A percentile compares a stretch with the other conserved stretches of the same genome.
Conservation (phyloP, 2,329 filamentous ascomycete species). For the Fusarium setosum region DNA sequence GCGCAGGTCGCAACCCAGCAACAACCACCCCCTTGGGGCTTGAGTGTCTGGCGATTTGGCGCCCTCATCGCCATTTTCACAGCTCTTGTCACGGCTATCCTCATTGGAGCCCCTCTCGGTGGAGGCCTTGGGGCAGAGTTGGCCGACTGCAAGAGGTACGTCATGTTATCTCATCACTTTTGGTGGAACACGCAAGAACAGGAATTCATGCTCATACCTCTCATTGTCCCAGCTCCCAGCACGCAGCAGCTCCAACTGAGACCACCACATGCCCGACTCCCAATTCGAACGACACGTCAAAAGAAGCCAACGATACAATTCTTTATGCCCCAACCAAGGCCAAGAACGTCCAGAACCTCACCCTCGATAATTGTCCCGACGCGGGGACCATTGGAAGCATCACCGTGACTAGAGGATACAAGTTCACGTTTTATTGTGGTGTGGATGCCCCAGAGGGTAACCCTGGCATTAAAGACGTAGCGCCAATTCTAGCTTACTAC, state of each 20-base stretch:
- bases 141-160: too few relatives aligned
- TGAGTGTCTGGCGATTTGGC: too few relatives aligned
- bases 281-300: neutral
- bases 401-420: neutral
- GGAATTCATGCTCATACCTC: neutral
- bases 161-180: neutral
- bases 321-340: neutral
- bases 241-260: neutral
- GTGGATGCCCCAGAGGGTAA: neutral
- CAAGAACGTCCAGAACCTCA: constrained; percentile 5
- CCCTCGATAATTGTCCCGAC: neutral
- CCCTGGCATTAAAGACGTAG: constrained; percentile 3
- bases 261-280: neutral
- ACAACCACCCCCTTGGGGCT: too few relatives aligned
- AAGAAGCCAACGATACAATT: neutral
- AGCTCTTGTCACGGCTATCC: neutral
- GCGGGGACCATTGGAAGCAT: neutral
- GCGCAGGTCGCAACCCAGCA: too few relatives aligned
- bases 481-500: constrained; percentile 5
- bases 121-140: too few relatives aligned
- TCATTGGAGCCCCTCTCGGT: too few relatives aligned
- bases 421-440: neutral
- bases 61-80: neutral
- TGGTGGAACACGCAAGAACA: too few relatives aligned
- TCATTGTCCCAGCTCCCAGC: neutral